These are phyloP conservation scores for Rhynchosporium secalis DNA, from an alignment of 2,329 filamentous ascomycete genomes.

Conservation along the genomic window DNA sequence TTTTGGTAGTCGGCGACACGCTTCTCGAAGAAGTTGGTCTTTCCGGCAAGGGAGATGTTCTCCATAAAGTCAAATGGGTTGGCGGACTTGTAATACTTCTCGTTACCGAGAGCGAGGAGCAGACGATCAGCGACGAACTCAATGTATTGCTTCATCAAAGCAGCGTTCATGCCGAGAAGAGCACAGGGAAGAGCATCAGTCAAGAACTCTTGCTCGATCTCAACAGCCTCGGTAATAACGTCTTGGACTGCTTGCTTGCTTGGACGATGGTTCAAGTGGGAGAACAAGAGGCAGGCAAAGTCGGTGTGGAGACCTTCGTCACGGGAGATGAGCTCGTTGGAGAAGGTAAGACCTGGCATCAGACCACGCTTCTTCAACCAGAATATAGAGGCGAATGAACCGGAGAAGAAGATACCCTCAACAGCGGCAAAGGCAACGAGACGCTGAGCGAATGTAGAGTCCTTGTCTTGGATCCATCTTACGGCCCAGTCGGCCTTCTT, in stretches of 20 bases:
- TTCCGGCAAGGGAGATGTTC: constrained; percentile 97
- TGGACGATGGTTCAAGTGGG: constrained; percentile 92
- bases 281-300: constrained; percentile 96
- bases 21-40: constrained; percentile 99
- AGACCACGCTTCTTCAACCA: constrained; percentile 99
- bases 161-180: constrained; percentile 96
- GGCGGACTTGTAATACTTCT: constrained; percentile 86
- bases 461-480: constrained; percentile 88
- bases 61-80: constrained; percentile 99
- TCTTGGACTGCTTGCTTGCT: constrained; percentile 76
- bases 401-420: constrained; percentile 99
- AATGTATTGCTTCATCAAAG: constrained; percentile 99
- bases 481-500: constrained; percentile 99
- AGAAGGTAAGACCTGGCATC: constrained; percentile 98
- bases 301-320: constrained; percentile 99
- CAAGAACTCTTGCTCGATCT: constrained; percentile 96
- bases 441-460: constrained; percentile 93
- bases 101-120: constrained; percentile 87
- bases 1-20: constrained; percentile 99
- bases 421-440: constrained; percentile 96
- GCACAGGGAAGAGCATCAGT: constrained; percentile 91
- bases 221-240: constrained; percentile 92
- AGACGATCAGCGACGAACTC: constrained; percentile 98
- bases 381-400: constrained; percentile 98
- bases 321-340: constrained; percentile 99